phyloP scores from a whole-genome alignment of 768 basidiomycete species.

The Hygrophorus russula region DNA sequence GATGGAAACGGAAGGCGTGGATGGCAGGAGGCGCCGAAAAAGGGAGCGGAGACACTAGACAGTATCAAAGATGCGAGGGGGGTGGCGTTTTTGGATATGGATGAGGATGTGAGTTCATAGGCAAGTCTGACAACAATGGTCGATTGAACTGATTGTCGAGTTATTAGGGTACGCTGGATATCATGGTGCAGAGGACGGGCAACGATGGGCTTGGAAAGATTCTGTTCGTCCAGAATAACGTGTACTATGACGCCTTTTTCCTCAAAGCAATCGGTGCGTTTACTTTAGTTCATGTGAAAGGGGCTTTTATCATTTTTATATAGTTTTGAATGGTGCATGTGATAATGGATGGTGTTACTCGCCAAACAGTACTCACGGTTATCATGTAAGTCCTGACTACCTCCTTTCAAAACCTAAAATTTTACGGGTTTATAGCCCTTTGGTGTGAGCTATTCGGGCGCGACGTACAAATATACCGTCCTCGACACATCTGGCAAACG shows the following conservation, averaged over 20 bases:
- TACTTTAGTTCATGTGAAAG: background rate
- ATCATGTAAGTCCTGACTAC: constrained; percentile 53
- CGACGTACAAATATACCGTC: constrained; percentile 94
- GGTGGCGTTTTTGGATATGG: constrained; percentile 80
- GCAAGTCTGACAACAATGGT: background rate
- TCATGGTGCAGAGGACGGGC: constrained; percentile 83
- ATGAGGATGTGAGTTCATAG: constrained; percentile 72
- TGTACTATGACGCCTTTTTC: constrained; percentile 98
- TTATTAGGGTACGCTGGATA: constrained; percentile 75
- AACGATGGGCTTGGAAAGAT: constrained; percentile 48
- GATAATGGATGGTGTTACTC: constrained; percentile 66
- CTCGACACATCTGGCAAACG: constrained; percentile 82
- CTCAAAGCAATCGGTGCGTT: constrained; percentile 83
- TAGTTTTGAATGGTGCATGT: constrained; percentile 92
- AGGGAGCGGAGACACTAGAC: constrained; percentile 51
- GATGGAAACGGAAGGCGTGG: constrained; percentile 47
- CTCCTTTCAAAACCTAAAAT: background rate
- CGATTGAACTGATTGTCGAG: background rate
- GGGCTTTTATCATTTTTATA: background rate
- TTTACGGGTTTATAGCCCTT: constrained; percentile 50
- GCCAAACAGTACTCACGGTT: constrained; percentile 46
- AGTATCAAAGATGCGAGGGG: constrained; percentile 68
- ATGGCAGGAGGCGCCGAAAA: constrained; percentile 38
- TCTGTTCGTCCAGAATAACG: constrained; percentile 89
- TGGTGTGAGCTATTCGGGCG: constrained; percentile 90